Conservation (phyloP, 441 rosid genomes). For the Populus tomentosa region DNA sequence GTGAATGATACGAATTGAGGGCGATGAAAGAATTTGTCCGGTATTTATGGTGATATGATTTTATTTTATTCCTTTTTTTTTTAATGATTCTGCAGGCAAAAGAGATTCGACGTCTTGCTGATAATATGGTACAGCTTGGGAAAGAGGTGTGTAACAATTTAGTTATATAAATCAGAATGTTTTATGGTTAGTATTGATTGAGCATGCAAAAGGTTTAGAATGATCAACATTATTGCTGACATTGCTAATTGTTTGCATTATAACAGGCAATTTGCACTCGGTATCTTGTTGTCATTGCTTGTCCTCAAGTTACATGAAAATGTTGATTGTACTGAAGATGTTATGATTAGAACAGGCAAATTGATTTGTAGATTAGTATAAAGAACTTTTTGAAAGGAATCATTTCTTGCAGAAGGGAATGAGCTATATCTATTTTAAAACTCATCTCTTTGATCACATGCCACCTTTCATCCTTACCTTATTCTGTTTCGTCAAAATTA, state of each 20-base stretch:
- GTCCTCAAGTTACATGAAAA: not conserved
- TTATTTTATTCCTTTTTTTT: slow-evolving; percentile 3
- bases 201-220: not conserved
- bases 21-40: not conserved
- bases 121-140: slow-evolving; percentile 89
- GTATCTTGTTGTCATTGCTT: not conserved
- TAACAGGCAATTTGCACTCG: not conserved
- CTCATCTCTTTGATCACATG: not conserved
- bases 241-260: not conserved
- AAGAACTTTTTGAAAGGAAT: not conserved
- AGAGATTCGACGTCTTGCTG: slow-evolving; percentile 80
- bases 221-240: not conserved
- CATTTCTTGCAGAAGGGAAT: not conserved
- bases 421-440: not conserved
- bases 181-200: not conserved
- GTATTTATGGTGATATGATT: not conserved
- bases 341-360: not conserved
- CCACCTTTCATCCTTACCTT: not conserved
- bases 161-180: not conserved
- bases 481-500: slow-evolving; percentile 6
- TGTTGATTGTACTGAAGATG: not conserved
- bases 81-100: slow-evolving; percentile 46
- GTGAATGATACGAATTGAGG: not conserved
- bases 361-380: not conserved
- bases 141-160: slow-evolving; percentile 52